Conservation (phyloP, 2,329 filamentous ascomycete genomes). For the Chalaropsis thielavioides region DNA sequence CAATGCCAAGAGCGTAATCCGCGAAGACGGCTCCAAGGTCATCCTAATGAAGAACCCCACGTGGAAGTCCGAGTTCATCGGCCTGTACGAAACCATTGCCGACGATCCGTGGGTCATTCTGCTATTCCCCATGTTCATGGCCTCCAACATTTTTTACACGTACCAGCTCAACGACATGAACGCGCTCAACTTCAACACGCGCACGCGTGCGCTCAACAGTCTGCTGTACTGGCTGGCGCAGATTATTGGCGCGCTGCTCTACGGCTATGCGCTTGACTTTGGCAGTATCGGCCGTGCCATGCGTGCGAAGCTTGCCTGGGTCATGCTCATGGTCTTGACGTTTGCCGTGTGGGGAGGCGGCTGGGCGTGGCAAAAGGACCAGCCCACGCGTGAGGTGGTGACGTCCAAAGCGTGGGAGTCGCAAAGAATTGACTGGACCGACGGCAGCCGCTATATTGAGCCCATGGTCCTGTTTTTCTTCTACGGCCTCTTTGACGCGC, state of each 20-base stretch:
- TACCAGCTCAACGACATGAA: constrained; percentile 45
- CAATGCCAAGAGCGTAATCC: constrained; percentile 57
- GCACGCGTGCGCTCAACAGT: constrained; percentile 52
- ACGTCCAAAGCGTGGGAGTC: constrained; percentile 21
- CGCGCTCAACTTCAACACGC: constrained; percentile 38
- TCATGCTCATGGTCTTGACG: constrained; percentile 50
- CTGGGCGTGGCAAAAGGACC: constrained; percentile 57
- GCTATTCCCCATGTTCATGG: constrained; percentile 48
- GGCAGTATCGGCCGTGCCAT: constrained; percentile 44
- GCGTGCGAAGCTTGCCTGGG: constrained; percentile 51
- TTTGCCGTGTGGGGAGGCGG: constrained; percentile 73
- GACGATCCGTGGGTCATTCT: constrained; percentile 58
- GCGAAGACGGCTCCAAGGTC: constrained; percentile 62
- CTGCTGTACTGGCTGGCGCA: constrained; percentile 68
- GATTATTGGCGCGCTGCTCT: constrained; percentile 59
- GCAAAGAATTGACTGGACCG: constrained; percentile 45
- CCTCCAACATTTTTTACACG: constrained; percentile 41
- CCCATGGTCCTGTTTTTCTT: constrained; percentile 85
- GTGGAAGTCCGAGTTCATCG: constrained; percentile 64
- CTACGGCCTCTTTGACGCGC: constrained; percentile 78
- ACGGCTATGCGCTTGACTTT: constrained; percentile 57
- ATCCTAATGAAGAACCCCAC: constrained; percentile 85
- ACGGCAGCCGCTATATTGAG: constrained; percentile 48
- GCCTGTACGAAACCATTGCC: constrained; percentile 58
- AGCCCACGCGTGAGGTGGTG: constrained; percentile 34